Conservation (phyloP, 495 filamentous ascomycete genomes). For the Annulohypoxylon maeteangense region DNA sequence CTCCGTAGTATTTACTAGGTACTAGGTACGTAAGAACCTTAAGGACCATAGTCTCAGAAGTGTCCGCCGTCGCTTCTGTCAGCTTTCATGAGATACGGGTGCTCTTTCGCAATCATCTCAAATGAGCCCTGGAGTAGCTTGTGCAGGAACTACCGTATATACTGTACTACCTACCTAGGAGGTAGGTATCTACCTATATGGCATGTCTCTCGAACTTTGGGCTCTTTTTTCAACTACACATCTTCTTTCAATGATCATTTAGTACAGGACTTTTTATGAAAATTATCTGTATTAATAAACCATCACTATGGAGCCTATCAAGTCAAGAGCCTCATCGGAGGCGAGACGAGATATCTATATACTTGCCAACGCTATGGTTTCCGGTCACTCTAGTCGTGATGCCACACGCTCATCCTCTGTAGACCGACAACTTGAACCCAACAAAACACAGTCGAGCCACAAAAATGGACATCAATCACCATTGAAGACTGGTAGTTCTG, state of each 20-base stretch:
- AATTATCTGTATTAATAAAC: not conserved
- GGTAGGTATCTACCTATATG: not conserved
- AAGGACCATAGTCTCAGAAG: too few species aligned
- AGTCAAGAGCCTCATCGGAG: not conserved
- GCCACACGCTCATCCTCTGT: not conserved
- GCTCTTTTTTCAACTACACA: not conserved
- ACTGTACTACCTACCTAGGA: not conserved
- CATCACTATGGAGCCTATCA: not conserved
- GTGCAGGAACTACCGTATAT: too few species aligned
- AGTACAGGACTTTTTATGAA: not conserved
- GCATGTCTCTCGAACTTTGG: not conserved
- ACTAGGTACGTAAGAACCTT: too few species aligned
- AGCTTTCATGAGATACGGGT: too few species aligned
- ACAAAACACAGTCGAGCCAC: not conserved
- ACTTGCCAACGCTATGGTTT: not conserved
- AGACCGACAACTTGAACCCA: not conserved
- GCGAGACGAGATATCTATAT: not conserved
- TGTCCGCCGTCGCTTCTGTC: too few species aligned
- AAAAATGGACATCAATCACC: not conserved
- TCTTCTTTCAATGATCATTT: not conserved
- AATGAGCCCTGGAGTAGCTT: too few species aligned
- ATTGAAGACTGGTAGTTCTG: not conserved
- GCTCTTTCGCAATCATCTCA: too few species aligned
- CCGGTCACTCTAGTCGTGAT: not conserved
- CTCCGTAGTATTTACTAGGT: too few species aligned